Evolutionary conservation across 768 basidiomycete species (phyloP), one percentile per base, ranked within the genome.

Genomic region (Xerocomellus intermedius): DNA sequence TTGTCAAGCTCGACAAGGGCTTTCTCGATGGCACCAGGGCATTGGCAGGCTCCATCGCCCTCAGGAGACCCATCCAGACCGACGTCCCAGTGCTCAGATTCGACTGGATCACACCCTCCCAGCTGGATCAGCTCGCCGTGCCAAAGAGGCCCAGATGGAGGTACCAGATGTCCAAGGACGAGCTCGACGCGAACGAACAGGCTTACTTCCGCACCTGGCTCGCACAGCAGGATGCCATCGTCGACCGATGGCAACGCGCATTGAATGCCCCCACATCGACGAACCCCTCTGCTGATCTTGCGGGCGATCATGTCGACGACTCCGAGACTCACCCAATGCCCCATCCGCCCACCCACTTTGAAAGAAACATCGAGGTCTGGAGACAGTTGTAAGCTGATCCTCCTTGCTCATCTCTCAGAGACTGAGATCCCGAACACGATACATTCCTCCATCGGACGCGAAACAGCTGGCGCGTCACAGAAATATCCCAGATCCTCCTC

Each of bases 281-380:
- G 5, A 33, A 14, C 52, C 21, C 44, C n/a, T 10, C 42, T 33
- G 41, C 42, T 5, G 56, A 57, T 55, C 48, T 35, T 26, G 17
- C 41, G 7, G 12, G 32, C 42, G 37, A 46, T 44, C 14, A 9
- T 52, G 21, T 52, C 44, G 50, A 33, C 16, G 60, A 56, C 42
- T 69, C 61, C 46, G 60, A 58, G 35, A 56, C 56, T n/a, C 47
- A 36, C 4, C 47, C 32, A 13, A 76, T 85, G 79, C 84, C 84
- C 10, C 73, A 75, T 42, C 87, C 90, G 4, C 84, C 88, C 2
- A 86, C 88, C 1, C 86, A 87, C 70, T 97, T 85, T 69, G 94
- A 97, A 71, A 81, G 90, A 39, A 97, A 98, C 69, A 64, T 97
- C 42, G 91, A 97, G 66, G 94, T 97, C 14, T 98, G 94, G 94